Evolutionary conservation across 352 stramenopile genomes (phyloP), one percentile per base, ranked within the genome.

Genomic region (Pythium pyrilobum): DNA sequence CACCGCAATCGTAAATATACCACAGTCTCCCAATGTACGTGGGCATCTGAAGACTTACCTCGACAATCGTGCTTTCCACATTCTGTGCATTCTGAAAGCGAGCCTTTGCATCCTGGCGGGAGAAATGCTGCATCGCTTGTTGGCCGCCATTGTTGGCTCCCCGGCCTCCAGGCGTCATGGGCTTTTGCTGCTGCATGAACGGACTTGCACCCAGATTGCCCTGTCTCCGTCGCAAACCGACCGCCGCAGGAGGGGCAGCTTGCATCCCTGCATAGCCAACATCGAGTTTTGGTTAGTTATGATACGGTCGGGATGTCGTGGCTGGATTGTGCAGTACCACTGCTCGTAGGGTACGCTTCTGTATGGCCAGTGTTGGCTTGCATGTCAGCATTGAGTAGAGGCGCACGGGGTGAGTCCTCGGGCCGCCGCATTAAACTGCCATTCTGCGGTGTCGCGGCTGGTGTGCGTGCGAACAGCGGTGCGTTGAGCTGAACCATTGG

Each of bases 11-110:
- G 29, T 42, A 33, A 1, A 39, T 10, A 48, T 28, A 11, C 15
- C 4, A 42, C 5, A 42, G 21, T n/a, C 11, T 8, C 36, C 23
- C 41, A 36, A 20, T 37, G 5, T 24, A 20, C 39, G 28, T 15
- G 23, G 11, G 36, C 4, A 41, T 2, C 15, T 40, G 6, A 39
- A 52, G 43, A 25, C 4, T 43, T 62, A 91, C 80, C 74, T 93
- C 82, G 16, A 90, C 78, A 46, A 93, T 93, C 15, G 78, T 90
- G 37, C 78, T 89, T 50, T 93, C 82, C 28, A 93, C 77, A 59
- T 93, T 75, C 24, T 74, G 64, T 1, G 80, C 82, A 71, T 90
- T 87, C 39, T 89, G 72, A 57, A 81, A 78, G 40, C 82, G 77
- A 18, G 74, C 77, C 50, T 91, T 83, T 13, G 78, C 74, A 42